Conservation (phyloP, 1,284 basidiomycete species). For the Athelia psychrophila region DNA sequence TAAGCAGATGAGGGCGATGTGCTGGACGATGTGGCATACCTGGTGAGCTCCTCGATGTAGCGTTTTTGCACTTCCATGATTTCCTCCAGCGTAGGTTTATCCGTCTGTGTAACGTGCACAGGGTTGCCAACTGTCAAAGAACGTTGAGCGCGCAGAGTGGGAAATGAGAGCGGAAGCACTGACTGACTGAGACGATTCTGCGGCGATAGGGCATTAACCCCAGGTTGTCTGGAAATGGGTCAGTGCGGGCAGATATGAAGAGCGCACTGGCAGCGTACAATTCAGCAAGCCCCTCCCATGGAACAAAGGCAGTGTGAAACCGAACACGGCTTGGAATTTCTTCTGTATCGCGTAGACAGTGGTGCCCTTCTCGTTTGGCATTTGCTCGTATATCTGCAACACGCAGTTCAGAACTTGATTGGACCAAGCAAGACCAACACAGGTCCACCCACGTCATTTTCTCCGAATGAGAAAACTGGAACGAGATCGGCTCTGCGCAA, state of each 20-base stretch:
- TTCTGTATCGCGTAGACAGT: constrained; percentile 86
- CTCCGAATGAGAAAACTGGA: constrained; percentile 95
- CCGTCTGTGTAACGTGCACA: constrained; percentile 75
- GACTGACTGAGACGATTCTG: constrained; percentile 92
- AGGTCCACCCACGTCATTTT: constrained; percentile 85
- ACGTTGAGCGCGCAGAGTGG: neutral
- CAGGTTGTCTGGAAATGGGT: constrained; percentile 69
- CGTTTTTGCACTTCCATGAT: constrained; percentile 77
- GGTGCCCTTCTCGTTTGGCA: constrained; percentile 93
- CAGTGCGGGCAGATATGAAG: neutral
- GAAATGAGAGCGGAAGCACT: constrained; percentile 33
- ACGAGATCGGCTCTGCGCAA: constrained; percentile 79
- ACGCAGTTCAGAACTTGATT: constrained; percentile 1
- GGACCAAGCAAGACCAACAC: neutral
- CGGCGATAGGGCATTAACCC: constrained; percentile 93
- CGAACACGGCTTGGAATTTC: constrained; percentile 88
- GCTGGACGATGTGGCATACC: constrained; percentile 45
- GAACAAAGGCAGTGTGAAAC: constrained; percentile 95
- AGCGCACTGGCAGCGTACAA: constrained; percentile 48
- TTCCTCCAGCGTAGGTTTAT: constrained; percentile 81
- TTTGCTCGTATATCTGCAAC: constrained; percentile 87
- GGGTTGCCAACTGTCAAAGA: constrained; percentile 74
- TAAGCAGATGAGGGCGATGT: constrained; percentile 3
- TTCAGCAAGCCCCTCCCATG: constrained; percentile 91
- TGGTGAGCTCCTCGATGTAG: constrained; percentile 91